Evolutionary conservation across 768 basidiomycete genomes (phyloP).

Genomic region (Tricholoma hemisulphureum): DNA sequence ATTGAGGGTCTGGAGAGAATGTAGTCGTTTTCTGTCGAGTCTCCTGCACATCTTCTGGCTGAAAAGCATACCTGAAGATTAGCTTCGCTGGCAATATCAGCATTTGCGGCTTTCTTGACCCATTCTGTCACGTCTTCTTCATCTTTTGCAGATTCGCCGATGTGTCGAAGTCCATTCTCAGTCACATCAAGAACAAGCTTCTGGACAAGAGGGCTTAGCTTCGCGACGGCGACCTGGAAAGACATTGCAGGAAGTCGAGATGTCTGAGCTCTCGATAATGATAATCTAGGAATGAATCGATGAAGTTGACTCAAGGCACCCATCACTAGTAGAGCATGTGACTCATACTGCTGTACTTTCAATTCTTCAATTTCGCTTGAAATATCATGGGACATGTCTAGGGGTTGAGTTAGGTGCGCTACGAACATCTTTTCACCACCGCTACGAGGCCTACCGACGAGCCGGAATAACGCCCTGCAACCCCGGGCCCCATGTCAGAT

Average conservation of each 20-base stretch:
- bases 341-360: too few species aligned
- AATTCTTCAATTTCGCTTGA: too few species aligned
- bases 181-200: conserved; percentile 55
- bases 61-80: conserved; percentile 51
- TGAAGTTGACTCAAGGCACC: conserved; percentile 37
- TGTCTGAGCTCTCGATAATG: too few species aligned
- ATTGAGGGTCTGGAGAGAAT: conserved; percentile 61
- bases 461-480: too few species aligned
- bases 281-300: conserved; percentile 39
- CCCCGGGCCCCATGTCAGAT: too few species aligned
- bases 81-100: conserved; percentile 44
- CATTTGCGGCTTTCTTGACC: conserved; percentile 62
- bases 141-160: conserved; percentile 61
- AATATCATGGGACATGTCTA: too few species aligned
- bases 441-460: too few species aligned
- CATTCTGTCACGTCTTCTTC: conserved; percentile 63
- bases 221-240: conserved; percentile 48
- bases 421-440: too few species aligned
- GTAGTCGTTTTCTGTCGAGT: background rate
- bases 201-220: conserved; percentile 45
- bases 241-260: conserved; percentile 43
- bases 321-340: conserved; percentile 18
- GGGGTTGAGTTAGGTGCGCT: too few species aligned
- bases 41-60: background rate
- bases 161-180: conserved; percentile 39